These are phyloP conservation scores for Pleurotus pulmonarius DNA, from an alignment of 768 basidiomycete genomes.

Conservation along the genomic window DNA sequence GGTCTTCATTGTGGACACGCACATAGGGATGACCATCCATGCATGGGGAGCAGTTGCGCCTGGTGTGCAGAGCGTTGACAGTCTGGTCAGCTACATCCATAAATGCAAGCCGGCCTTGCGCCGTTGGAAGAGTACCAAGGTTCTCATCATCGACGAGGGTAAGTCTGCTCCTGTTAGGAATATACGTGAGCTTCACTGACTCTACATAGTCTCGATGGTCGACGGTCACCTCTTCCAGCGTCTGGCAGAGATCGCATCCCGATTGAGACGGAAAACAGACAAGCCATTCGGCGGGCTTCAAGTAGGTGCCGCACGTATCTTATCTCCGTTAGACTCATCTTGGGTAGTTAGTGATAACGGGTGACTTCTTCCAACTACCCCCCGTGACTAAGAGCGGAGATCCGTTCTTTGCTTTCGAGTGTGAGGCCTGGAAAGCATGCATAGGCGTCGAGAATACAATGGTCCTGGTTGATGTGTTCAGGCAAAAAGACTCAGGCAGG, in stretches of 20 bases:
- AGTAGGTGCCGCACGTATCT: constrained; percentile 24
- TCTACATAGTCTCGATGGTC: constrained; percentile 69
- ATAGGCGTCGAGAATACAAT: constrained; percentile 46
- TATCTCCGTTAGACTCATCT: not conserved
- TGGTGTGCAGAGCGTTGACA: constrained; percentile 44
- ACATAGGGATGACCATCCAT: constrained; percentile 64
- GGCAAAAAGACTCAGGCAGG: constrained; percentile 70
- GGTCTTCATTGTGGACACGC: constrained; percentile 22
- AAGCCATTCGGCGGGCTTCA: constrained; percentile 78
- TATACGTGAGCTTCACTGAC: constrained; percentile 18
- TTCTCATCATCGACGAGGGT: constrained; percentile 61
- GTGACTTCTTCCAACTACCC: constrained; percentile 85
- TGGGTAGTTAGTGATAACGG: constrained; percentile 63
- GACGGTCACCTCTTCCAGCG: constrained; percentile 75
- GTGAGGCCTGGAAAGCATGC: constrained; percentile 57
- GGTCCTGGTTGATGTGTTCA: constrained; percentile 67
- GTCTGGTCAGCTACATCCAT: constrained; percentile 49
- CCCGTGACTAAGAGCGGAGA: constrained; percentile 55
- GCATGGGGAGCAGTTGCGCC: constrained; percentile 75
- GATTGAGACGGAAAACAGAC: constrained; percentile 40
- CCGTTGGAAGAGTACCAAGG: constrained; percentile 67
- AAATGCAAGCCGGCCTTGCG: constrained; percentile 66
- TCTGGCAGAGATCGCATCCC: constrained; percentile 52
- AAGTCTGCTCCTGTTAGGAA: constrained; percentile 1
- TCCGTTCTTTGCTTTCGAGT: constrained; percentile 74